Evolutionary conservation across 2,329 filamentous ascomycete genomes (phyloP).

Genomic region (Fusarium sp.): DNA sequence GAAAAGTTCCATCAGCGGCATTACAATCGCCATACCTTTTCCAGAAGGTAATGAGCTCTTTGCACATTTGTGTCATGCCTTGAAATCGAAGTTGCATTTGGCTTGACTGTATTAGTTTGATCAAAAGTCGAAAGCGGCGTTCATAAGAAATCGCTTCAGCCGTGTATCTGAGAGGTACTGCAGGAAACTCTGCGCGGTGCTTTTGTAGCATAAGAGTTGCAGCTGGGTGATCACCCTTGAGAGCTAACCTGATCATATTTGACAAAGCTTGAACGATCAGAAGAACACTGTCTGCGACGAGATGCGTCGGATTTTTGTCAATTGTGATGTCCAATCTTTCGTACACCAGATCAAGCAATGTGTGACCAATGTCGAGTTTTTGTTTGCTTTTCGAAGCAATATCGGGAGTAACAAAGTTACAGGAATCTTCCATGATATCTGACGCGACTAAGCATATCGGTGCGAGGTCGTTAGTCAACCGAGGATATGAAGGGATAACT

Average conservation of each 20-base stretch:
- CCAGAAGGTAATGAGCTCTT: constrained; percentile 76
- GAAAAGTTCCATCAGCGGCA: constrained; percentile 52
- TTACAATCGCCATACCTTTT: constrained; percentile 62
- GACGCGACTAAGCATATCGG: constrained; percentile 52
- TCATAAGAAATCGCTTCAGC: constrained; percentile 66
- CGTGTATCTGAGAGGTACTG: constrained; percentile 54
- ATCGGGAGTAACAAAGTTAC: constrained; percentile 33
- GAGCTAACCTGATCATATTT: constrained; percentile 56
- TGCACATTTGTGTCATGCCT: constrained; percentile 80
- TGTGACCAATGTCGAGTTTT: constrained; percentile 55
- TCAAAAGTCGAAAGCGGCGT: constrained; percentile 77
- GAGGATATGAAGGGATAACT: constrained; percentile 60
- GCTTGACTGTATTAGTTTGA: constrained; percentile 80
- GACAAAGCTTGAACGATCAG: constrained; percentile 56
- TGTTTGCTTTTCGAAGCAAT: constrained; percentile 45
- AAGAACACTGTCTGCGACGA: constrained; percentile 59
- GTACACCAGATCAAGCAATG: constrained; percentile 58
- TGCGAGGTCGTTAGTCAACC: constrained; percentile 58
- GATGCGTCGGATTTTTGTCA: constrained; percentile 66
- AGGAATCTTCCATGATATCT: constrained; percentile 50
- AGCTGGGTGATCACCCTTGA: constrained; percentile 53
- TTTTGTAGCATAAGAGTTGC: constrained; percentile 48
- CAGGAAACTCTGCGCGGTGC: constrained; percentile 48
- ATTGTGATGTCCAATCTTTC: constrained; percentile 59
- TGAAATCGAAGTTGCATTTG: constrained; percentile 91